Base-by-base conservation (phyloP, 1,284 basidiomycete genomes). In the Leucoagaricus sp. region DNA sequence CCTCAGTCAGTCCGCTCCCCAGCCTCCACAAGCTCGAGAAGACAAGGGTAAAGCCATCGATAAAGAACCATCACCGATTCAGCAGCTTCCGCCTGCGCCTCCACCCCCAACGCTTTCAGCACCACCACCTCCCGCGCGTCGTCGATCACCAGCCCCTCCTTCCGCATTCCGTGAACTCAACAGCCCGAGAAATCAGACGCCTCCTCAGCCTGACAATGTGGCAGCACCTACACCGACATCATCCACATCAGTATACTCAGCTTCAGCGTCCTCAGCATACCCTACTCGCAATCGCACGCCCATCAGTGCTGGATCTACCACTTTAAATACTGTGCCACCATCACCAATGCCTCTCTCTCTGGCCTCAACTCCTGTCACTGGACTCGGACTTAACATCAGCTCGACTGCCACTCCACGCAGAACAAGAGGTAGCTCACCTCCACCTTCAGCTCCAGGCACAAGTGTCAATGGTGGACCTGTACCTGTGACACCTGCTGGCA, bases 21-120 rank as follows among this genome's bases (percentile, higher is more conserved):
- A 46, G 36, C 25, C 55, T 17, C 45, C 34, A 31, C 10, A 28
- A 10, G 13, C 31, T 25, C 34, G 49, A 19, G 53, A 49, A 15
- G 46, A 49, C 28, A 57, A 57, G n/a, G n/a, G n/a, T n/a, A n/a
- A n/a, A n/a, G n/a, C n/a, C 19, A 42, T 8, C 9, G n/a, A n/a
- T 36, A 10, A 3, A 41, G 60, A 47, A 45, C 58, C 60, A 44
- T 44, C 60, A 6, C 57, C 55, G 25, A 50, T 52, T n/a, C 53
- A 58, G 4, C 38, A 50, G 15, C 44, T 64, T 15, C 60, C 62
- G 33, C 58, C 63, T 8, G 47, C 67, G 42, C 65, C 68, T 23
- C 60, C 65, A 10, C 64, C 66, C n/a, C 66, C 67, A 15, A 65
- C 56, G 10, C 44, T 67, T 41, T 65, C 65, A 33, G 60, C 67